Percentiles rank a stretch among this genome's conserved stretches.
These are phyloP conservation scores for Hypoxylon crocopeplum DNA, from an alignment of 495 filamentous ascomycete species.

Conservation along the genomic window DNA sequence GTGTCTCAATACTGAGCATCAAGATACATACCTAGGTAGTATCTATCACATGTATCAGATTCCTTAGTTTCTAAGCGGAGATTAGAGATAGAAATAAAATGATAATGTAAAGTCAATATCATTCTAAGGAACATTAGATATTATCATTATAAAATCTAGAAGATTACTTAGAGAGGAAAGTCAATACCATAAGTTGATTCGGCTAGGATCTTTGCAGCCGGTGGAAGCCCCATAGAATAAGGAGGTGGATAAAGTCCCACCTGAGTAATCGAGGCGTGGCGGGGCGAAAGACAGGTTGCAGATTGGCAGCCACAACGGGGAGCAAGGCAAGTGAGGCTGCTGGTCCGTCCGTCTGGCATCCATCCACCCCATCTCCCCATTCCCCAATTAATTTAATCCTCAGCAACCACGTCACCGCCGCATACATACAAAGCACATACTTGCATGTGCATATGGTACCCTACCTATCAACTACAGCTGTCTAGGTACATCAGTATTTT, in stretches of 20 bases:
- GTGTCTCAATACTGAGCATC: background rate
- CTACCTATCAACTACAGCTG: slow-evolving; percentile 18
- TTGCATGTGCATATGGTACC: slow-evolving; percentile 33
- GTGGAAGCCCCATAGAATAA: no score
- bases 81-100: background rate
- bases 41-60: no score
- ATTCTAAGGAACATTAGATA: no score
- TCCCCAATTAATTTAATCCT: slow-evolving; percentile 28
- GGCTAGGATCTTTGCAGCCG: no score
- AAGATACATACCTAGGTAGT: background rate
- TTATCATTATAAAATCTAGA: no score
- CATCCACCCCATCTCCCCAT: slow-evolving; percentile 15
- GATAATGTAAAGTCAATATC: background rate
- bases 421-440: slow-evolving; percentile 20
- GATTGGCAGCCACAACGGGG: slow-evolving; percentile 24
- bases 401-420: slow-evolving; percentile 39
- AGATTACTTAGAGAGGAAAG: background rate
- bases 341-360: background rate
- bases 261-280: slow-evolving; percentile 5
- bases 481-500: slow-evolving; percentile 5
- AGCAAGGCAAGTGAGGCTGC: slow-evolving; percentile 10
- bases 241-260: no score
- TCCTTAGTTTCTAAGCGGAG: no score
- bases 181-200: no score
- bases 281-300: background rate